These are phyloP conservation scores for Salvia miltiorrhiza DNA, from an alignment of 257 asterid genomes.

Conservation along the genomic window DNA sequence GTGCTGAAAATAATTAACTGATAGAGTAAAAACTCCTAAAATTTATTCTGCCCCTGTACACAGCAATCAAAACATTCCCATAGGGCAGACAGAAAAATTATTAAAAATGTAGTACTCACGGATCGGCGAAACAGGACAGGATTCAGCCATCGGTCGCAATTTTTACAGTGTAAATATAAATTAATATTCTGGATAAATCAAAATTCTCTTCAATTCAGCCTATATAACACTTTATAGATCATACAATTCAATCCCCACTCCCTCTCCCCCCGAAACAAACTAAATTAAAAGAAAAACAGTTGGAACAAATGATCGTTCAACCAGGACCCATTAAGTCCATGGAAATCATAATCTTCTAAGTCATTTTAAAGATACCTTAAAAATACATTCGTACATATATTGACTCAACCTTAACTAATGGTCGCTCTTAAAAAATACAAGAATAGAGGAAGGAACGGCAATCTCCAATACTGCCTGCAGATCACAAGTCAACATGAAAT, in stretches of 20 bases:
- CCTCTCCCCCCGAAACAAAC: neutral
- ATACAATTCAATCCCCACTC: neutral
- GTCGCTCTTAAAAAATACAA: neutral
- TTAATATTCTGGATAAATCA: neutral
- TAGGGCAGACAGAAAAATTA: neutral
- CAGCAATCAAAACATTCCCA: neutral
- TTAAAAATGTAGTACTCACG: neutral
- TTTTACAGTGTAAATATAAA: neutral
- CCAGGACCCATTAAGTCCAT: neutral
- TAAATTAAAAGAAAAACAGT: neutral
- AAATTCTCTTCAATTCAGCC: conserved; percentile 10
- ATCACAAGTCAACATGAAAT: neutral
- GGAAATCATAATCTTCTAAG: neutral
- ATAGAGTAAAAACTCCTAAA: neutral
- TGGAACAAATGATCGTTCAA: neutral
- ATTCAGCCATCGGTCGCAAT: neutral
- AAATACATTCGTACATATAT: neutral
- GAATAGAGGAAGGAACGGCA: neutral
- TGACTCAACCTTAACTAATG: conserved; percentile 3
- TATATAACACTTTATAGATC: neutral
- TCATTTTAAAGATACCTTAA: neutral
- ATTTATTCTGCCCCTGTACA: neutral
- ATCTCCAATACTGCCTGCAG: neutral
- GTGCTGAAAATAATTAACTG: too few species aligned
- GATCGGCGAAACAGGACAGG: neutral